Base-by-base conservation (phyloP, 1,139 yeast species). In the Yamadazyma triangularis region DNA sequence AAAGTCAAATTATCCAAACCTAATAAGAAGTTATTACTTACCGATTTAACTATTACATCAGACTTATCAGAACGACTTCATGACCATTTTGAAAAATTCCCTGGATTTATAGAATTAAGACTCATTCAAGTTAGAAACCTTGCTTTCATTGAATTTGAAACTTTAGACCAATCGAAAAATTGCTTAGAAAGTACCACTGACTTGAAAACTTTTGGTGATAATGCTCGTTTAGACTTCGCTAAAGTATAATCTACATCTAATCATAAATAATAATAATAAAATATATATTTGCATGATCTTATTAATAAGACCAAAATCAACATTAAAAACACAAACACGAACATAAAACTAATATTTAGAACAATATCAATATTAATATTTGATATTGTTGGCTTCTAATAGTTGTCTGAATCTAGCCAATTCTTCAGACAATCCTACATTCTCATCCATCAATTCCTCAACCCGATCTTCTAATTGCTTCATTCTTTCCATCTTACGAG, bases 401-500 rank as follows among this genome's bases (percentile, higher is more conserved):
- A 78, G 48, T 32, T 64, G 61, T 56, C 63, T 70, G 51, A 82
- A 71, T 51, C 80, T 68, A 19, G 49, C 48, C 33, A 82, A 73
- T 54, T 85, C 93, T 25, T 59, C 60, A 45, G 72, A 77, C 45
- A 85, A 67, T 18, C 55, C 64, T 18, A 64, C 47, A 53, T 85
- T 85, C 40, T 69, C 77, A 25, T 56, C 48, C 38, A 77, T 52
- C 42, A 88, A 68, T 26, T 59, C 73, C 43, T 80, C 86, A 35
- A 89, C 94, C 53, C 76, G 76, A 19, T 61, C 75, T 60, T 89
- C 96, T 56, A 89, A 68, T 53, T 86, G 94, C 36, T 60, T 53
- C 86, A 89, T 83, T 58, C 95, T 75, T 57, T 84, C 87, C 77
- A 84, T 79, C 64, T 88, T 87, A 60, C 95, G 79, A 25, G 95